A percentile compares a stretch with the other conserved stretches of the same genome.
phyloP scores from a whole-genome alignment of 805 yeast genomes.

The Cyberlindnera americana region DNA sequence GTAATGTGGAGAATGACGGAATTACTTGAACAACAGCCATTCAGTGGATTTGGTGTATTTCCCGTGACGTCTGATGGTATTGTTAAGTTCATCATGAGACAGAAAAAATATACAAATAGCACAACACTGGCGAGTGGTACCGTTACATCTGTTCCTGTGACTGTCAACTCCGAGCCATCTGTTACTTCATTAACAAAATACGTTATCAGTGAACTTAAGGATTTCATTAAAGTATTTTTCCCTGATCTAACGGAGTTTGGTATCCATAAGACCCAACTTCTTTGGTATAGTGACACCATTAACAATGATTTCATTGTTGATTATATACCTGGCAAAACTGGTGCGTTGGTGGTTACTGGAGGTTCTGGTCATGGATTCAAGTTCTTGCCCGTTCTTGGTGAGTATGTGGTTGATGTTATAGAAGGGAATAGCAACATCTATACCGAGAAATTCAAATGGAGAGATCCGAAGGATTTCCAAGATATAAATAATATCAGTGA shows the following conservation, averaged over 20 bases:
- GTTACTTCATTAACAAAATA: slow-evolving; percentile 25
- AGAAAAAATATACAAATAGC: slow-evolving; percentile 34
- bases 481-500: slow-evolving; percentile 28
- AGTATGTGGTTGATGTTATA: slow-evolving; percentile 30
- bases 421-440: slow-evolving; percentile 29
- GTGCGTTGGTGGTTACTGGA: slow-evolving; percentile 32
- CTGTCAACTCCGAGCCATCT: slow-evolving; percentile 23
- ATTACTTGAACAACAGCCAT: slow-evolving; percentile 28
- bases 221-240: slow-evolving; percentile 17
- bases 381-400: slow-evolving; percentile 33
- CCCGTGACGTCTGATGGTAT: slow-evolving; percentile 31
- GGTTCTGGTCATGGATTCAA: slow-evolving; percentile 37
- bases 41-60: slow-evolving; percentile 35
- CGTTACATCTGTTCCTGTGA: slow-evolving; percentile 32
- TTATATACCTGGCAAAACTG: slow-evolving; percentile 25
- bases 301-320: slow-evolving; percentile 31
- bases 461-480: slow-evolving; percentile 23
- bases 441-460: slow-evolving; percentile 33
- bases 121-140: slow-evolving; percentile 18
- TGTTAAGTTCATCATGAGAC: slow-evolving; percentile 35
- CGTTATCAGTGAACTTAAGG: slow-evolving; percentile 26
- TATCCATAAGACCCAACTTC: slow-evolving; percentile 25
- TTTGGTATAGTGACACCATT: slow-evolving; percentile 38
- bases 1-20: slow-evolving; percentile 34
- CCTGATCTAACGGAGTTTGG: slow-evolving; percentile 22